Evolutionary conservation across 805 yeast species (phyloP).

Genomic region (Tetrapisispora nanseiensis): DNA sequence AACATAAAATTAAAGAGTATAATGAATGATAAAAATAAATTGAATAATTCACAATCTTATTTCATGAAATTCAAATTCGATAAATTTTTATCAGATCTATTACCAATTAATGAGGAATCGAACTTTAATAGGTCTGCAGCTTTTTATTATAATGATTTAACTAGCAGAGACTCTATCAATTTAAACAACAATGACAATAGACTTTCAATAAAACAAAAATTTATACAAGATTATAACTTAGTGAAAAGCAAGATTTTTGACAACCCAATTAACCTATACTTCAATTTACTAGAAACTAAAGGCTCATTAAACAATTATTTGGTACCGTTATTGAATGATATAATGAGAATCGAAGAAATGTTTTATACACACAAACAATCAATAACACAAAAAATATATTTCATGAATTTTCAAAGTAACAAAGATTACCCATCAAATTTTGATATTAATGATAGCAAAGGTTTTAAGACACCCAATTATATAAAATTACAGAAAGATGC

Average conservation of each 20-base stretch:
- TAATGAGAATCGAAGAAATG: constrained; percentile 18
- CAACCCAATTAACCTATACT: constrained; percentile 14
- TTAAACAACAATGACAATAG: constrained; percentile 1
- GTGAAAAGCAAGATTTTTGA: constrained; percentile 14
- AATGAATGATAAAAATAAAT: constrained; percentile 11
- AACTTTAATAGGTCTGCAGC: constrained; percentile 22
- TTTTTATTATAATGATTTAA: constrained; percentile 6
- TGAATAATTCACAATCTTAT: constrained; percentile 21
- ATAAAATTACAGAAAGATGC: constrained; percentile 4
- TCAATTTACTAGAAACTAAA: constrained; percentile 10
- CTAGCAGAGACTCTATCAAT: constrained; percentile 15
- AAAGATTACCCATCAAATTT: constrained; percentile 12
- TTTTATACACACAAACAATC: constrained; percentile 12
- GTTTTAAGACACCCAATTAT: constrained; percentile 9
- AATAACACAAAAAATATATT: constrained; percentile 6
- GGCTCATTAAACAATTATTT: constrained; percentile 10
- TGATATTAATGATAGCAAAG: constrained; percentile 3
- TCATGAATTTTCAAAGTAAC: constrained; percentile 13
- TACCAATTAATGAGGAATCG: constrained; percentile 23
- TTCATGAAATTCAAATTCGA: constrained; percentile 18
- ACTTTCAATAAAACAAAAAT: constrained; percentile 10
- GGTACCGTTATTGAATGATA: constrained; percentile 12
- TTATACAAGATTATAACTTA: constrained; percentile 16
- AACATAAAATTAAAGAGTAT: constrained; percentile 16
- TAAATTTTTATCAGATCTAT: constrained; percentile 20